Base-by-base conservation (phyloP, 768 basidiomycete species). In the Gelatoporia subvermispora region DNA sequence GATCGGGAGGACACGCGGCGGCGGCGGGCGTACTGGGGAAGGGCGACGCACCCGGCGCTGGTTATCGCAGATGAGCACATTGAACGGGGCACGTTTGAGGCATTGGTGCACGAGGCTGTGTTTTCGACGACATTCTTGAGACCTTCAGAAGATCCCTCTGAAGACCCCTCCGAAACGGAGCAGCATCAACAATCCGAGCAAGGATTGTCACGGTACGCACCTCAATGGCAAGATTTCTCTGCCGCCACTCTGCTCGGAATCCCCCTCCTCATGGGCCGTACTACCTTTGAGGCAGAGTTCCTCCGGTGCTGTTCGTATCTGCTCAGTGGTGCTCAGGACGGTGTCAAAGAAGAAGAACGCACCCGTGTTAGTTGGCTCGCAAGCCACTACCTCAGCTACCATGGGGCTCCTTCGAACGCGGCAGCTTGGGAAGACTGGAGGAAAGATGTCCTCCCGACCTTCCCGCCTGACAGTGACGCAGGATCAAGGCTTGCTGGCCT, bases 1-100 rank as follows among this genome's bases (percentile, higher is more conserved):
- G 71, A 45, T 53, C 53, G 25, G 51, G 62, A 54, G 47, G 64
- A 48, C 34, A 62, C 61, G 45, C 73, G 78, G 61, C 77, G 79
- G 68, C 85, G 79, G 61, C 69, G 88, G 37, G 81, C 81, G 16
- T 93, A 79, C 62, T 90, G 88, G 87, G 89, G 89, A 13, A 71
- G 85, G 49, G 72, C 70, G 45, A 82, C 79, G 8, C 91, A 93
- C 69, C 85, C 85, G 9, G 80, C 88, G 54, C 65, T 90, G 20
- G 67, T 77, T n/a, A 53, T 70, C 44, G 70, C 64, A 43, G 60
- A 49, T 28, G 66, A 71, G 48, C 62, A 55, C 9, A 72, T 91
- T 28, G 72, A 77, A 56, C 82, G 78, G 42, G 90, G 89, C 11
- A 82, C 81, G 0, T 76, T 81, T 35, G 90, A 92, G 62, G 88